These are phyloP conservation scores for Sinapis alba DNA, from an alignment of 441 rosid genomes.

Conservation along the genomic window DNA sequence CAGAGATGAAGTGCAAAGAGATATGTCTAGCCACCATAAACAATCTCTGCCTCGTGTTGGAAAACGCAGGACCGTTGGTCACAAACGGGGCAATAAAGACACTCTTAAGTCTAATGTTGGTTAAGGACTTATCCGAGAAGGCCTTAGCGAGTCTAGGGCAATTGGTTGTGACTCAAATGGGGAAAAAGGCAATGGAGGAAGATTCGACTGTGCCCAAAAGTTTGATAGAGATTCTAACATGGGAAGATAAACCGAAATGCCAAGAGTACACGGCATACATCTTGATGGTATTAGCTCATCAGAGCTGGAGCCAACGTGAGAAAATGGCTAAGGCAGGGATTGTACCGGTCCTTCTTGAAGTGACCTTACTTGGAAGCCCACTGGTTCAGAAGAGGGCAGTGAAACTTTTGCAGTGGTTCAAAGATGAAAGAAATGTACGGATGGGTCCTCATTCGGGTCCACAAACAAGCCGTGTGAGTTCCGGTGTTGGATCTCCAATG, in stretches of 20 bases:
- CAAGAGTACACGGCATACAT: slow-evolving; percentile 83
- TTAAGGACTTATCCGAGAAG: slow-evolving; percentile 61
- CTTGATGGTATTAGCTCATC: slow-evolving; percentile 87
- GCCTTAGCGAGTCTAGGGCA: slow-evolving; percentile 74
- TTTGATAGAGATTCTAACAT: slow-evolving; percentile 76
- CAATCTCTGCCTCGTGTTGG: slow-evolving; percentile 65
- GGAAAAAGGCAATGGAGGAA: slow-evolving; percentile 74
- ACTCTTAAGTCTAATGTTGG: slow-evolving; percentile 52
- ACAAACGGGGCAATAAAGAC: slow-evolving; percentile 53
- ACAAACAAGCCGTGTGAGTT: slow-evolving; percentile 50
- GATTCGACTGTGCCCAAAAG: slow-evolving; percentile 53
- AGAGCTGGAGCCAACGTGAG: slow-evolving; percentile 61
- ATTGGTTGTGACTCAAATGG: slow-evolving; percentile 71
- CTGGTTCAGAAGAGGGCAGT: slow-evolving; percentile 84
- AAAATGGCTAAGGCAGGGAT: slow-evolving; percentile 86
- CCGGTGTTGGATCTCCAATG: slow-evolving; percentile 59
- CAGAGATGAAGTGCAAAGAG: slow-evolving; percentile 50
- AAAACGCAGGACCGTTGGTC: slow-evolving; percentile 60
- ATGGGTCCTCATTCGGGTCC: slow-evolving; percentile 98
- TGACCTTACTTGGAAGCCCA: slow-evolving; percentile 69
- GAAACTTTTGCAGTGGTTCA: slow-evolving; percentile 89
- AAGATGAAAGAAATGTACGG: slow-evolving; percentile 74
- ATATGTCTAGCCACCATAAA: slow-evolving; percentile 57
- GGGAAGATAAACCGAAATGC: slow-evolving; percentile 88
- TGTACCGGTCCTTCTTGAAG: slow-evolving; percentile 71